Percentiles rank a stretch among this genome's conserved stretches.
phyloP scores from a whole-genome alignment of 345 rosid species.

The Citrus cavaleriei region DNA sequence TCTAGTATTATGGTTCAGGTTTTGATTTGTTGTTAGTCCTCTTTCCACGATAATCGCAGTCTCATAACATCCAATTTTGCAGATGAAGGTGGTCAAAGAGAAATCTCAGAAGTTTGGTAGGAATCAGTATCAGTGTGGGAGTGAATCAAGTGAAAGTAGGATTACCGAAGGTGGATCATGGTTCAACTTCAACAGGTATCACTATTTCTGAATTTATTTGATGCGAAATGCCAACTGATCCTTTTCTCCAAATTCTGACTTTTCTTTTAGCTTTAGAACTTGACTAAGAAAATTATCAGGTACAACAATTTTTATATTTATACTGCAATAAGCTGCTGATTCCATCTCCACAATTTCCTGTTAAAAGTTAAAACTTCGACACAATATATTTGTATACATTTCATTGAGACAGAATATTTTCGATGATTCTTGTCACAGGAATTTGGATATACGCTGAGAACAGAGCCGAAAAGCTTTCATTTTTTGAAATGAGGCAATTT shows the following conservation, averaged over 20 bases:
- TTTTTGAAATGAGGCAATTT: background rate
- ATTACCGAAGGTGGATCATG: slow-evolving; percentile 8
- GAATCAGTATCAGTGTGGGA: slow-evolving; percentile 27
- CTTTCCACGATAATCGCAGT: background rate
- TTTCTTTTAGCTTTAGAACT: background rate
- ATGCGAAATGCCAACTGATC: background rate
- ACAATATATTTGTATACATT: no score
- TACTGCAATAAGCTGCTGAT: background rate
- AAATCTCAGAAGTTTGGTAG: slow-evolving; percentile 11
- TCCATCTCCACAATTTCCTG: background rate
- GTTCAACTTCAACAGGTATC: slow-evolving; percentile 28
- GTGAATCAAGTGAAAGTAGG: slow-evolving; percentile 1
- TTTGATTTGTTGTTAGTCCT: background rate
- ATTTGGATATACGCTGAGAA: slow-evolving; percentile 21
- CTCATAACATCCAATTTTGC: background rate
- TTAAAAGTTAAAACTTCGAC: no score
- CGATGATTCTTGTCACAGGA: slow-evolving; percentile 15
- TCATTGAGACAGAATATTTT: background rate
- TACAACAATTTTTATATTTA: background rate
- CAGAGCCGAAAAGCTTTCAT: background rate
- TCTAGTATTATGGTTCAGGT: background rate
- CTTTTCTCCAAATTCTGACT: background rate
- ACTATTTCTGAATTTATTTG: background rate
- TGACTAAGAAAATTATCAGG: background rate
- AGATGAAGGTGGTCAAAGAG: slow-evolving; percentile 20